These are phyloP conservation scores for Peronospora destructor DNA, from an alignment of 352 stramenopile species.

Conservation along the genomic window DNA sequence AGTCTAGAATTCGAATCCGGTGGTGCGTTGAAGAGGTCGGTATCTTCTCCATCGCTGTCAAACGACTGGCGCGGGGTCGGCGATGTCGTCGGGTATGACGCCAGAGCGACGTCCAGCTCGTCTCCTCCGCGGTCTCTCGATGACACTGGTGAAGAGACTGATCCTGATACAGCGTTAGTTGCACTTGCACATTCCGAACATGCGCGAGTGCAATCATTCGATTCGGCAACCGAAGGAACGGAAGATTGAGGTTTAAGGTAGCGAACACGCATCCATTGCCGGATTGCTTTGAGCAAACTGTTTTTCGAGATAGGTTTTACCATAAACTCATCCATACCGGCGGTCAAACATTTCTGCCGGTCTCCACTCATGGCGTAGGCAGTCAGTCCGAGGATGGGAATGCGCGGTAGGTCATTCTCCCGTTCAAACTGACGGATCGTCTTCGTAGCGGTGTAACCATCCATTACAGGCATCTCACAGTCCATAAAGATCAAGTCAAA, in stretches of 20 bases:
- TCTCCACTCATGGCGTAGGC: constrained; percentile 72
- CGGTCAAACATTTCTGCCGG: constrained; percentile 59
- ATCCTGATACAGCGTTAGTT: constrained; percentile 1
- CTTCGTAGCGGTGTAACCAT: constrained; percentile 63
- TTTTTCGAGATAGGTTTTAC: constrained; percentile 71
- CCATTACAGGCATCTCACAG: constrained; percentile 79
- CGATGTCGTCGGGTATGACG: constrained; percentile 26
- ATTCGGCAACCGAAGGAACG: constrained; percentile 15
- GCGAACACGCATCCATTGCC: constrained; percentile 59
- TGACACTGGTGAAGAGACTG: constrained; percentile 9
- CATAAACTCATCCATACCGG: constrained; percentile 77
- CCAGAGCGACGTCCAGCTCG: constrained; percentile 12
- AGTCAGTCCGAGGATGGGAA: constrained; percentile 58
- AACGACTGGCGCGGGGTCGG: constrained; percentile 31
- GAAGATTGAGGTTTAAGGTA: constrained; percentile 36
- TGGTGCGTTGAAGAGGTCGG: constrained; percentile 12
- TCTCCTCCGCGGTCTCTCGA: constrained; percentile 14
- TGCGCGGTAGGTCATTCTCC: constrained; percentile 56
- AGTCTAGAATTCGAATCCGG: constrained; percentile 22
- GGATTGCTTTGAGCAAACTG: constrained; percentile 52
- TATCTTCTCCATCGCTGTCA: constrained; percentile 24
- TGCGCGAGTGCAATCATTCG: constrained; percentile 19
- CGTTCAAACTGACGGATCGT: constrained; percentile 55
- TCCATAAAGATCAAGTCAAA: constrained; percentile 79
- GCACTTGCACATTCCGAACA: neutral